Evolutionary conservation across 768 basidiomycete genomes (phyloP), one percentile per base, ranked within the genome.

Genomic region (Leucocoprinus sp.): DNA sequence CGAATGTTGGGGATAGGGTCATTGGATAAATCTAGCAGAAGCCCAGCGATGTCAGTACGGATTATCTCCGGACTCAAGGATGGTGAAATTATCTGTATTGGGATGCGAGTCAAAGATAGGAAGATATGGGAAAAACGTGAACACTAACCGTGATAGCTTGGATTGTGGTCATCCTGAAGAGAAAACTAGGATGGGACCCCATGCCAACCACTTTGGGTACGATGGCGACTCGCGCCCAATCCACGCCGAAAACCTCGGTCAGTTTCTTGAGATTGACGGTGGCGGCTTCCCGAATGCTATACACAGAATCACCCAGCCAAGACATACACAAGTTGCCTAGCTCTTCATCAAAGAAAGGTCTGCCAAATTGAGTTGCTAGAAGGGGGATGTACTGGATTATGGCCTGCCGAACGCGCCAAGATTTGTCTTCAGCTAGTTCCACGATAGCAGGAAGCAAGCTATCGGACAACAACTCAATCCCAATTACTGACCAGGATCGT

Each of bases 331-430:
- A 72, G 57, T 88, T 92, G 21, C 88, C 90, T 35, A 99, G 78
- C 62, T 95, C 91, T 57, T 98, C 96, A 63, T 99, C 93, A 62
- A 99, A 99, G 69, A 98, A 98, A 21, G 84, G 73, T 56, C 90
- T 90, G 43, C 96, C 96, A 46, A 99, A 77, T 61, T 99, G 96
- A n/a, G 85, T 93, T 34, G 96, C 93, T 37, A 99, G 84, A 17
- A 98, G 78, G n/a, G 96, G 96, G 55, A 99, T 88, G 68, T 99
- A 97, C 65, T 98, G 96, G 65, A 99, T 99, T 69, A 99, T 98
- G 6, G 96, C 96, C 65, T 99, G 96, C 55, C 96, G 85, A 15
- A 99, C 95, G 22, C 96, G 86, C 96, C 96, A 99, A 50, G 96
- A 96, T 63, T 98, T 99, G 71, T 99, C 96, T 64, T 98, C 95